Evolutionary conservation across 163 green algal genomes (phyloP).

Genomic region (Scenedesmus sp.): DNA sequence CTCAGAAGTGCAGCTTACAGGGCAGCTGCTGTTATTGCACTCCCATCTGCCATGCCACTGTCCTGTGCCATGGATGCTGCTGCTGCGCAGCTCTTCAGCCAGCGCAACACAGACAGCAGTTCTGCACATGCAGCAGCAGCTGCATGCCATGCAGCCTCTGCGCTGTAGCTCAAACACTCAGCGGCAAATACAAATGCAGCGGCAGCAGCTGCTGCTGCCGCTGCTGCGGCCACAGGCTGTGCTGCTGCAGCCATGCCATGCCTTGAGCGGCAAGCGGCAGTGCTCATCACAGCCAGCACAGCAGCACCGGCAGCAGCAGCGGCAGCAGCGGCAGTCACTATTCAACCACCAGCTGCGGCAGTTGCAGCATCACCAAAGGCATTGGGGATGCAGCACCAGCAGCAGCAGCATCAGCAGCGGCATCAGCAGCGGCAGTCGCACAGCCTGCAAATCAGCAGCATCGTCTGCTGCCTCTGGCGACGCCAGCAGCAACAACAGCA

Average conservation of each 20-base stretch:
- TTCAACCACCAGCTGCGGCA: background rate
- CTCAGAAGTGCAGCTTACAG: no score
- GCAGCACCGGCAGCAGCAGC: background rate
- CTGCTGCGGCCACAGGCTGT: background rate
- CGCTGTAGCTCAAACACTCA: background rate
- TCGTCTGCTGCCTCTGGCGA: background rate
- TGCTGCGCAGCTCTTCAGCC: background rate
- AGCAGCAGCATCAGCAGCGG: background rate
- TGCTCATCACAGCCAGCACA: background rate
- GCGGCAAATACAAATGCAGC: background rate
- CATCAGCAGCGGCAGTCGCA: background rate
- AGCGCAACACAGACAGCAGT: background rate
- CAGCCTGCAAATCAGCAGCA: background rate
- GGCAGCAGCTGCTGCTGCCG: background rate
- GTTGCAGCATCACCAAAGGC: background rate
- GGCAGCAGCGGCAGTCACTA: background rate
- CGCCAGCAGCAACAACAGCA: slow-evolving; percentile 16
- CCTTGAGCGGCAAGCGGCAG: background rate
- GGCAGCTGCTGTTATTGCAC: no score
- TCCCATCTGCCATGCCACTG: no score
- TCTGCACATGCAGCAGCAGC: background rate
- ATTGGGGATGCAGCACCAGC: background rate
- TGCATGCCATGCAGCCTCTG: background rate
- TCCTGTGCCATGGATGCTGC: background rate
- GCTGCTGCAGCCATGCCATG: background rate